Percentiles rank a stretch among this genome's conserved stretches.
Evolutionary conservation across 192 early-diverging fungal genomes (phyloP).

Genomic region (Podila verticillata): DNA sequence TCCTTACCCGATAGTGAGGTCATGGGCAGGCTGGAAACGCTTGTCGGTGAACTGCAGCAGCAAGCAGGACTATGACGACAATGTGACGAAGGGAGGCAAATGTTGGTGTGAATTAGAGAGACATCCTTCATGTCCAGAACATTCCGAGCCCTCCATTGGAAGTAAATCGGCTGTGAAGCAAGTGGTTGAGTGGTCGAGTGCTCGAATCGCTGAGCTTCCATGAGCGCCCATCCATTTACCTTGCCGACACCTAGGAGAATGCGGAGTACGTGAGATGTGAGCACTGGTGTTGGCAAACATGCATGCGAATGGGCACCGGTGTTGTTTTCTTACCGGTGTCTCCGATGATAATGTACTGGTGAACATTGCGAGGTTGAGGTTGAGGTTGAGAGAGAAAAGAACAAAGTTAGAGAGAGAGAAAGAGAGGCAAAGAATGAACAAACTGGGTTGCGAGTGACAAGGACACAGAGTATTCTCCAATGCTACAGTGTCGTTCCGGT

Average conservation of each 20-base stretch:
- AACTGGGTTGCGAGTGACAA: neutral
- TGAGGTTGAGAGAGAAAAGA: neutral
- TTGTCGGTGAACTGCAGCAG: slow-evolving; percentile 86
- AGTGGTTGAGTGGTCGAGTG: neutral
- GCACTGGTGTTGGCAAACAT: neutral
- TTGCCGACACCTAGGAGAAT: slow-evolving; percentile 76
- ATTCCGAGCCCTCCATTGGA: too few relatives aligned
- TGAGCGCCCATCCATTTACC: slow-evolving; percentile 45
- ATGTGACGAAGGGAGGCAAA: neutral
- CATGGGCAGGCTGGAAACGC: slow-evolving; percentile 82
- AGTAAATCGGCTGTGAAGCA: too few relatives aligned
- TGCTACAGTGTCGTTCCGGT: neutral
- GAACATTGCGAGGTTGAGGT: slow-evolving; percentile 22
- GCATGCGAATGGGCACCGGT: neutral
- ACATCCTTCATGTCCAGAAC: neutral
- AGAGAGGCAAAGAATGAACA: neutral
- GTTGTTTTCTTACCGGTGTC: slow-evolving; percentile 68
- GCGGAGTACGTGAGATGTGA: slow-evolving; percentile 1
- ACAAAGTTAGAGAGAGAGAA: neutral
- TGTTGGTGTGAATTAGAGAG: slow-evolving; percentile 11
- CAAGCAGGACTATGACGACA: slow-evolving; percentile 67
- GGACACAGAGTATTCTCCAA: neutral
- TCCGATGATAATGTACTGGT: slow-evolving; percentile 86
- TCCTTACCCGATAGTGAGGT: slow-evolving; percentile 81
- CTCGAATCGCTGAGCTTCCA: neutral